Evolutionary conservation across 257 asterid species (phyloP).

Genomic region (Ocimum tenuiflorum): DNA sequence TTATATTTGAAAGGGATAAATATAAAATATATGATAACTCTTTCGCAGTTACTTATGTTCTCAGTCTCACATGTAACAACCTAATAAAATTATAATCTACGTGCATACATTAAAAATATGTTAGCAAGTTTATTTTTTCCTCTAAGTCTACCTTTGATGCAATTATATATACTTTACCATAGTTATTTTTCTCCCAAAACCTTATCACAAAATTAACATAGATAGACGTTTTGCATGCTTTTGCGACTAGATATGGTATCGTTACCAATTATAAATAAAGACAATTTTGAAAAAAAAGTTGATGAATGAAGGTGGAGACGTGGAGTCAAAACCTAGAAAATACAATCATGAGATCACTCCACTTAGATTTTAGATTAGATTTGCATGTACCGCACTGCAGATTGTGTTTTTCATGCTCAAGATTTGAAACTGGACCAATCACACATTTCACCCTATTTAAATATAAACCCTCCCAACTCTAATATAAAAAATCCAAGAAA

Average conservation of each 20-base stretch:
- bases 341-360: background rate
- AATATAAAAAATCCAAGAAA: no score
- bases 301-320: background rate
- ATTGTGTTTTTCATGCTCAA: background rate
- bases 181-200: no score
- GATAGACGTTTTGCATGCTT: background rate
- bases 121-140: no score
- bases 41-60: no score
- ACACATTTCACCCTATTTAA: background rate
- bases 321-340: background rate
- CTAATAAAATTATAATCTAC: no score
- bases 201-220: background rate
- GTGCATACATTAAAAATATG: no score
- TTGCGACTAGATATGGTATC: background rate
- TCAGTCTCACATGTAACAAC: no score
- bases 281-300: background rate
- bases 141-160: no score
- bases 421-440: background rate
- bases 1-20: no score
- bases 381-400: background rate
- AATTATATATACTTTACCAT: no score
- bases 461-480: background rate
- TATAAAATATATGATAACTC: no score
- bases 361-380: conserved; percentile 8
- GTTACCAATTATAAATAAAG: background rate